Evolutionary conservation across 2,329 filamentous ascomycete species (phyloP).

Genomic region (Alternaria alternata): DNA sequence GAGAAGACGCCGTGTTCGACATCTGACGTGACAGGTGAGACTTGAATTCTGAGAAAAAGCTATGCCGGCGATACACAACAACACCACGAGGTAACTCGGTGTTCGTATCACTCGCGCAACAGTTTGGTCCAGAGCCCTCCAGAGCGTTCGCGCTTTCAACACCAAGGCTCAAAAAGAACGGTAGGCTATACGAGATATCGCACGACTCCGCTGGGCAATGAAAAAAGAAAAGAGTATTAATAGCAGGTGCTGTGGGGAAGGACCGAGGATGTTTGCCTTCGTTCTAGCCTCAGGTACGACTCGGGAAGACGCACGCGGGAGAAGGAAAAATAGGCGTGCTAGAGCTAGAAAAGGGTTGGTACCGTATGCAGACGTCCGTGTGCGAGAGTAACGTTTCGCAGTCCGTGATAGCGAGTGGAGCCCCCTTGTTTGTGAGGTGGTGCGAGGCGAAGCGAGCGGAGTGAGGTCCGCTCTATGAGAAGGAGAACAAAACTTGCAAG

Average conservation of each 20-base stretch:
- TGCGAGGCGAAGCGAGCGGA: constrained; percentile 1
- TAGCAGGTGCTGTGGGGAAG: background rate
- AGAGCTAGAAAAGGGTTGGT: constrained; percentile 9
- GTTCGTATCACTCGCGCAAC: background rate
- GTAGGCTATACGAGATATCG: background rate
- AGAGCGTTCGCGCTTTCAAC: background rate
- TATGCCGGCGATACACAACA: background rate
- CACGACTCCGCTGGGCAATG: background rate
- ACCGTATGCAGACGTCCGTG: constrained; percentile 7
- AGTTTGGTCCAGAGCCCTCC: constrained; percentile 1
- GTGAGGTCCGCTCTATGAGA: background rate
- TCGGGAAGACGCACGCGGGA: background rate
- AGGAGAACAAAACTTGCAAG: background rate
- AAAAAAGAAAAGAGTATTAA: constrained; percentile 5
- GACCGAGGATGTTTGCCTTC: background rate
- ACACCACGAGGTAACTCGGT: background rate
- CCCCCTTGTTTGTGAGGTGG: constrained; percentile 7
- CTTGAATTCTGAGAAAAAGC: background rate
- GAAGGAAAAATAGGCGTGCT: constrained; percentile 4
- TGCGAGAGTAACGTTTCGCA: constrained; percentile 19
- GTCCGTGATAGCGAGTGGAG: constrained; percentile 7
- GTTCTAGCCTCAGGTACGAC: constrained; percentile 8
- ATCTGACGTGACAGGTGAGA: background rate
- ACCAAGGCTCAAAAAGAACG: background rate
- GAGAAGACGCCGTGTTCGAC: constrained; percentile 1